Conservation (phyloP, 176 grass and related monocot genomes). For the Cymbopogon citratus region DNA sequence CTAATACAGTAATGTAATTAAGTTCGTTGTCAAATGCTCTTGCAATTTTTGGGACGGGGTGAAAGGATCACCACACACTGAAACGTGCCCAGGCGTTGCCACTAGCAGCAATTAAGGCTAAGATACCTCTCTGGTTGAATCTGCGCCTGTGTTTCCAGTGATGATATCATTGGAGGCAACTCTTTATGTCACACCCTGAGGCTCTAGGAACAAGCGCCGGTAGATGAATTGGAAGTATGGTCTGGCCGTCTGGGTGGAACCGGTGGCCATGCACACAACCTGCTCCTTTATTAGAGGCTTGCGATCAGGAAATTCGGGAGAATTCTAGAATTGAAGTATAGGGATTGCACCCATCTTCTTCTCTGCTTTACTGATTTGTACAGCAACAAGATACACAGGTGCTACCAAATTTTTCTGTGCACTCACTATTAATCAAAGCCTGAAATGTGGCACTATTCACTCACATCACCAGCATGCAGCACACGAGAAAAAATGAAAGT, state of each 20-base stretch:
- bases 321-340: not conserved
- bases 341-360: too few species aligned
- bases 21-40: not conserved
- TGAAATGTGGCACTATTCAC: not conserved
- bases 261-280: not conserved
- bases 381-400: not conserved
- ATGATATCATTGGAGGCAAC: not conserved
- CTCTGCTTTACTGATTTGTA: not conserved
- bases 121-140: not conserved
- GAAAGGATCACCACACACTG: not conserved
- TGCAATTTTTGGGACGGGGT: not conserved
- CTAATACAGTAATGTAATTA: not conserved
- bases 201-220: not conserved
- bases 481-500: not conserved
- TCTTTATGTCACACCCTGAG: not conserved
- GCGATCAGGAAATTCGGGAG: not conserved
- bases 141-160: not conserved
- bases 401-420: not conserved
- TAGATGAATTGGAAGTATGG: not conserved
- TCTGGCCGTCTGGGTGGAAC: not conserved
- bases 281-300: not conserved
- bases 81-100: not conserved
- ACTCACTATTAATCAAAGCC: not conserved
- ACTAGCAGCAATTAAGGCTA: not conserved
- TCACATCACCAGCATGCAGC: not conserved